Evolutionary conservation across 805 yeast genomes (phyloP).

Genomic region (Komagataella pseudopastoris): DNA sequence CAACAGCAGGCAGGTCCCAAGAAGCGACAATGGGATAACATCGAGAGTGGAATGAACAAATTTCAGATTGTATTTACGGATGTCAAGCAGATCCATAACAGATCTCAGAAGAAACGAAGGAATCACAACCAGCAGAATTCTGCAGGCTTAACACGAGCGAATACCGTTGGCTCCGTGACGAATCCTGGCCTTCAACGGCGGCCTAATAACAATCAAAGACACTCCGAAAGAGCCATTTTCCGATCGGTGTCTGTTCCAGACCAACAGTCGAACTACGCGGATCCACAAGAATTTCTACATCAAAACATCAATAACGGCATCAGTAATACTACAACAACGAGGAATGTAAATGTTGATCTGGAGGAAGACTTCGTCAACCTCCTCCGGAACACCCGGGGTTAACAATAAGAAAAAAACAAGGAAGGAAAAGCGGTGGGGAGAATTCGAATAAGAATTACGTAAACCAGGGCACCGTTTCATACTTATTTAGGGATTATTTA

Average conservation of each 20-base stretch:
- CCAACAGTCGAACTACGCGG: background rate
- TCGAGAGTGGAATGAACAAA: constrained; percentile 27
- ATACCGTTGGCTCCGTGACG: background rate
- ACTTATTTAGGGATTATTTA: background rate
- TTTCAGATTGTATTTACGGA: constrained; percentile 34
- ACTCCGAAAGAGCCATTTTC: background rate
- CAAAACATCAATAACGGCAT: background rate
- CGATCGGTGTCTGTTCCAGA: background rate
- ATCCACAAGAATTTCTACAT: background rate
- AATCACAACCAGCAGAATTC: background rate
- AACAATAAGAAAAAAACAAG: background rate
- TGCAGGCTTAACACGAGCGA: background rate
- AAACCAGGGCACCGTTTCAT: background rate
- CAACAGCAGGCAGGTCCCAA: background rate
- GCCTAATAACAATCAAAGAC: background rate
- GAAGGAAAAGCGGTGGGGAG: background rate
- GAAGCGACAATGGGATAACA: constrained; percentile 8
- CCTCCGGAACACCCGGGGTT: background rate
- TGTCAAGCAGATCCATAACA: constrained; percentile 10
- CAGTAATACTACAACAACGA: background rate
- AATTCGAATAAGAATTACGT: background rate
- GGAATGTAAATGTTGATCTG: background rate
- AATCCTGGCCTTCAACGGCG: background rate
- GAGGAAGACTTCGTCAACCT: background rate
- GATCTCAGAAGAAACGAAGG: background rate